These are phyloP conservation scores for Coprinopsis sp. DNA, from an alignment of 768 basidiomycete species.

Conservation along the genomic window DNA sequence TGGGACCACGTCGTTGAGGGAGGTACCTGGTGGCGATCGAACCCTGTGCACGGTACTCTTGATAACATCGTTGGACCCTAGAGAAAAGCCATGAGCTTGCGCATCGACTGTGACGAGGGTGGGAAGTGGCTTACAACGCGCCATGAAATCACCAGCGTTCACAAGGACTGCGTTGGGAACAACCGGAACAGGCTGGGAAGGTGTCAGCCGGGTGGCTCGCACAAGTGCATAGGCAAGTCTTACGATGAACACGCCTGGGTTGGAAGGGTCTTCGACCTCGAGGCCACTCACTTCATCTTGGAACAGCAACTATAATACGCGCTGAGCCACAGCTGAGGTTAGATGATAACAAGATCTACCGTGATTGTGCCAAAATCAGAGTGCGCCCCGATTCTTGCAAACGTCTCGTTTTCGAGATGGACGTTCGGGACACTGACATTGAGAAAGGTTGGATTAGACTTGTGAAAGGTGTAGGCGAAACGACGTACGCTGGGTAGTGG, in stretches of 20 bases:
- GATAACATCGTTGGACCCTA: slow-evolving; percentile 44
- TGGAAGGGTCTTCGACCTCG: slow-evolving; percentile 52
- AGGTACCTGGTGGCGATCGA: slow-evolving; percentile 29
- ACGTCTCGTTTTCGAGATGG: slow-evolving; percentile 28
- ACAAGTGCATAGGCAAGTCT: neutral
- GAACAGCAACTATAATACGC: slow-evolving; percentile 36
- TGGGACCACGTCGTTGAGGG: slow-evolving; percentile 33
- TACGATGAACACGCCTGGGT: slow-evolving; percentile 38
- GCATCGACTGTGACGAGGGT: neutral
- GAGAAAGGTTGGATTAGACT: neutral
- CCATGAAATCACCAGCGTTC: slow-evolving; percentile 48
- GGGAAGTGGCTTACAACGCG: slow-evolving; percentile 34
- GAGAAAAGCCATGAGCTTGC: neutral
- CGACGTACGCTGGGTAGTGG: slow-evolving; percentile 44
- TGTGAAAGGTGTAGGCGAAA: slow-evolving; percentile 16
- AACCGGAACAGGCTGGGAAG: slow-evolving; percentile 33
- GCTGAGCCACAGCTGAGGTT: too few relatives aligned
- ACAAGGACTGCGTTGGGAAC: slow-evolving; percentile 44
- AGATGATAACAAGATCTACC: slow-evolving; percentile 14
- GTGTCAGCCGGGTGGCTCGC: neutral
- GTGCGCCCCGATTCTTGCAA: slow-evolving; percentile 45
- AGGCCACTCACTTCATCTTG: slow-evolving; percentile 60
- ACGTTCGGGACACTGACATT: slow-evolving; percentile 26
- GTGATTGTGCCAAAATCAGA: slow-evolving; percentile 57
- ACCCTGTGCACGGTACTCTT: slow-evolving; percentile 53